phyloP scores from a whole-genome alignment of 1,284 basidiomycete species.

The Xerocomus nothofagi region DNA sequence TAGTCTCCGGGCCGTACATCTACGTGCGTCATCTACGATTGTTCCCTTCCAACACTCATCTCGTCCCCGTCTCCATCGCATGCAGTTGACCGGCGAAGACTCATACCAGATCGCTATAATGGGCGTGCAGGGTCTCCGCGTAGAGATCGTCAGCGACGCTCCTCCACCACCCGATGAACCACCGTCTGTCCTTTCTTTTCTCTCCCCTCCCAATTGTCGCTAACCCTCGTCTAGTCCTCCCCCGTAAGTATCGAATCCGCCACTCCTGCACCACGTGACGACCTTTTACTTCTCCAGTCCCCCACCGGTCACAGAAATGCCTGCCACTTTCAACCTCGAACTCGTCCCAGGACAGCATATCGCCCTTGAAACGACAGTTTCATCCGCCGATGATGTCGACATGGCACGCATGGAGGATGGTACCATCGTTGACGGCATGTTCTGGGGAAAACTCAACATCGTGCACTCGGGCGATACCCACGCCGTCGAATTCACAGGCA shows the following conservation, averaged over 20 bases:
- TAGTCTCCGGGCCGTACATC: slow-evolving; percentile 74
- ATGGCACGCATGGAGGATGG: slow-evolving; percentile 88
- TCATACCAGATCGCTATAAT: slow-evolving; percentile 80
- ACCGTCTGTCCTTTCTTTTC: slow-evolving; percentile 53
- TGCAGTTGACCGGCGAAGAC: slow-evolving; percentile 73
- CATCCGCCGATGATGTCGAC: slow-evolving; percentile 73
- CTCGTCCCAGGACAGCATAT: slow-evolving; percentile 71
- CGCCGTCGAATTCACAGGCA: slow-evolving; percentile 77
- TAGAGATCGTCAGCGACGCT: slow-evolving; percentile 78
- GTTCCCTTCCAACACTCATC: slow-evolving; percentile 21
- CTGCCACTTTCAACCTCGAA: slow-evolving; percentile 76
- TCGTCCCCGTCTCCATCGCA: slow-evolving; percentile 13
- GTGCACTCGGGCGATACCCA: slow-evolving; percentile 74
- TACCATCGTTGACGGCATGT: slow-evolving; percentile 74
- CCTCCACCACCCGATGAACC: slow-evolving; percentile 78
- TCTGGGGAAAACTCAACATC: slow-evolving; percentile 82
- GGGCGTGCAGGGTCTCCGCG: slow-evolving; percentile 73
- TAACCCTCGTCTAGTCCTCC: slow-evolving; percentile 48
- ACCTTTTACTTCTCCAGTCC: slow-evolving; percentile 47
- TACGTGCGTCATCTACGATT: slow-evolving; percentile 51
- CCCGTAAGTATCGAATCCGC: slow-evolving; percentile 54
- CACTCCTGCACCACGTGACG: neutral
- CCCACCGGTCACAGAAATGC: slow-evolving; percentile 82
- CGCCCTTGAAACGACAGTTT: slow-evolving; percentile 71
- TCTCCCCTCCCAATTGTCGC: slow-evolving; percentile 7